phyloP scores from a whole-genome alignment of 768 basidiomycete species.

The Tricholoma saponaceum region DNA sequence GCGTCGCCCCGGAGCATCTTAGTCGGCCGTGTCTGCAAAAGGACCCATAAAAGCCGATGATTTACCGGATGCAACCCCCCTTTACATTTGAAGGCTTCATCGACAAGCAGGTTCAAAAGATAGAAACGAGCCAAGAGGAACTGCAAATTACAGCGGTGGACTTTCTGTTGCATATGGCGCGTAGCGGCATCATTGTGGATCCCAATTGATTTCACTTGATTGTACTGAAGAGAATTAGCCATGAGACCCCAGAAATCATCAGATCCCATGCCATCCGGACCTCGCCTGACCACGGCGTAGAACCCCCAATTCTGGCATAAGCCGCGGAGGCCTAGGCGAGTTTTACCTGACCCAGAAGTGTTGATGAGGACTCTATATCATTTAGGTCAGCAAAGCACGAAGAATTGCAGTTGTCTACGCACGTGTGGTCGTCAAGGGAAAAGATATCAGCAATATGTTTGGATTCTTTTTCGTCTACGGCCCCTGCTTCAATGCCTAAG shows the following conservation, averaged over 20 bases:
- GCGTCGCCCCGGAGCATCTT: neutral
- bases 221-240: neutral
- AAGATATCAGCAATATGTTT: neutral
- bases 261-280: neutral
- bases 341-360: neutral
- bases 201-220: neutral
- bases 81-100: neutral
- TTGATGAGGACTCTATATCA: neutral
- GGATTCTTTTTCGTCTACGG: neutral
- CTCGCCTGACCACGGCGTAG: neutral
- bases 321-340: neutral
- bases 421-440: neutral
- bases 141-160: neutral
- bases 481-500: neutral
- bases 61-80: neutral
- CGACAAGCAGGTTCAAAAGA: neutral
- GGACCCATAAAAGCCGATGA: neutral
- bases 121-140: neutral
- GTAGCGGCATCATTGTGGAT: neutral
- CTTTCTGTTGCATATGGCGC: neutral
- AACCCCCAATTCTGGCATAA: neutral
- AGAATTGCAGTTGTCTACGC: neutral
- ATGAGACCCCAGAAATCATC: neutral
- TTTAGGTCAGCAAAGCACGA: neutral
- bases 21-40: neutral